Base-by-base conservation (phyloP, 2,329 filamentous ascomycete genomes). In the Hypoxylon sp. region DNA sequence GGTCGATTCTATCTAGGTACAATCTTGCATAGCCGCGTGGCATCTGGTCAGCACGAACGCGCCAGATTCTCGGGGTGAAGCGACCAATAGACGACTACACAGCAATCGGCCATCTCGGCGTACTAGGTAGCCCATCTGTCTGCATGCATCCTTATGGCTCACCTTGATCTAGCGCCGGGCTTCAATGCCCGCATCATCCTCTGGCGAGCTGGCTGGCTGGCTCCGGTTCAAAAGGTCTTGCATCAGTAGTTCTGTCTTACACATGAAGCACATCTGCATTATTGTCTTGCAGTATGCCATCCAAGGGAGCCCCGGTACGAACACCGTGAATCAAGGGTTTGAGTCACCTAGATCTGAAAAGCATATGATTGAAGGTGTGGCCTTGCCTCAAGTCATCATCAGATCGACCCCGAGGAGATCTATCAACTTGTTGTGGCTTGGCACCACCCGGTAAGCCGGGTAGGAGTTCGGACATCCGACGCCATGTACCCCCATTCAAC, bases 381-480 rank as follows among this genome's bases (percentile, higher is more conserved):
- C 23, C 24, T 26, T 10, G 24, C 18, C 24, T 23, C 15, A 15
- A 26, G 21, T 48, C 42, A 37, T 40, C 38, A 42, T 31, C 40
- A 35, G 5, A 41, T 35, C 52, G 41, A 53, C 38, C n/a, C n/a
- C n/a, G n/a, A 40, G 27, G 55, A 29, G 37, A 31, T n/a, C 20
- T 3, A 18, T n/a, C n/a, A n/a, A n/a, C n/a, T n/a, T n/a, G n/a
- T 42, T 29, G 17, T 42, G 18, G 40, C 27, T 33, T 15, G 11
- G 26, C 15, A 20, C 33, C 37, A 46, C 5, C 3, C 20, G 37
- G 18, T 40, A 23, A 23, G 37, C 10, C 37, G 38, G 24, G 23
- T 21, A 27, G 18, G 20, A 18, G 9, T 43, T 40, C 56, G 60
- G 60, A 63, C 56, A 47, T 63, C 60, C 60, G 60, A 31, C 2